Evolutionary conservation across 1,284 basidiomycete species (phyloP), one percentile per base, ranked within the genome.

Genomic region (Fistulinella cinereoalba): DNA sequence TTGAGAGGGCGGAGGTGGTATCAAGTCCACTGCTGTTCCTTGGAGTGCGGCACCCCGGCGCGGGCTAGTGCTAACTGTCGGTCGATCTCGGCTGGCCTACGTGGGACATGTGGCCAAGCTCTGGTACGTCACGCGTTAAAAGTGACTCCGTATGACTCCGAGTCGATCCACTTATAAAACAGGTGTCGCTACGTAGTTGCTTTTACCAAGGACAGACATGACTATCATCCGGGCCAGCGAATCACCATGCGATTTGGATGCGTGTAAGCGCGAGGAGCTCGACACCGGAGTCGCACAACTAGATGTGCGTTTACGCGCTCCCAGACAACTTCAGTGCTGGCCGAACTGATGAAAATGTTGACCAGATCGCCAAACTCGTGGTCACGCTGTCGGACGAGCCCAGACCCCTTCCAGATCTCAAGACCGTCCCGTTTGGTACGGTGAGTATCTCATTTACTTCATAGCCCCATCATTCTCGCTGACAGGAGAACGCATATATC

Each of bases 331-430:
- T 6, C 18, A 16, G 16, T 18, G 8, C 24, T 16, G 16, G 21
- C 16, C 27, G 10, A 21, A 15, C 19, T 18, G 10, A 48, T 29
- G 16, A 4, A 3, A 6, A 9, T 27, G 15, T 13, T 13, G 29
- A 11, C 24, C 40, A 79, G 76, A 65, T 72, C 2, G 67, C 71
- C 21, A 74, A 68, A 53, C 56, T 79, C 31, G 66, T 54, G 13
- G 58, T 79, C 8, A 67, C 50, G 13, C 60, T 64, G 27, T 61
- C 70, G 4, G 57, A 66, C 10, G 57, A 56, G 1, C 61, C 69
- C 1, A 76, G 72, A 51, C 60, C 66, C 6, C 52, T 76, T 4
- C 69, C 68, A 1, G 51, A 58, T 13, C 60, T 63, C 4, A 65
- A 70, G 31, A 61, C 58, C 13, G 57, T 75, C 41, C 44, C 42